Percentiles rank a stretch among this genome's conserved stretches.
These are phyloP conservation scores for Hippophae tibetana DNA, from an alignment of 306 rosid species.

Conservation along the genomic window DNA sequence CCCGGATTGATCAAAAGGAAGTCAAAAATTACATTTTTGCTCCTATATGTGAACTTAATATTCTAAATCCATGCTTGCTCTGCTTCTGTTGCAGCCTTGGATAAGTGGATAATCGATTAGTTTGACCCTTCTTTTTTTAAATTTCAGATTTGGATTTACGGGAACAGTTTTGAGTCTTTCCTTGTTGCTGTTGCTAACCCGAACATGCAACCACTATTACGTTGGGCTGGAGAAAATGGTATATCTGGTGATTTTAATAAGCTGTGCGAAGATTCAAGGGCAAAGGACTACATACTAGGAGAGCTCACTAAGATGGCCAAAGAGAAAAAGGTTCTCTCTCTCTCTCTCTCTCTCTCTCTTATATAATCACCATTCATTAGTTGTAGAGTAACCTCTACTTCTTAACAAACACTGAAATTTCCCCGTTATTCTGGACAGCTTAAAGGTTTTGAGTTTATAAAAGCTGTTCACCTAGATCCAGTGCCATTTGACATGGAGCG, in stretches of 20 bases:
- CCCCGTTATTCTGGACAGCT: slow-evolving; percentile 43
- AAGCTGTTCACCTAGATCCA: slow-evolving; percentile 77
- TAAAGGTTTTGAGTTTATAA: slow-evolving; percentile 79
- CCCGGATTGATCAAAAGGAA: no score
- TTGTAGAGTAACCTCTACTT: slow-evolving; percentile 23
- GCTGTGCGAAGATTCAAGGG: slow-evolving; percentile 59
- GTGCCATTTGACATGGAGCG: slow-evolving; percentile 87
- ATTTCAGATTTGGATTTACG: slow-evolving; percentile 86
- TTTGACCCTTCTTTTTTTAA: slow-evolving; percentile 5
- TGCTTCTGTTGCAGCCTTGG: no score
- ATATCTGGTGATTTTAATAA: slow-evolving; percentile 55
- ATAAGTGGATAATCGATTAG: no score
- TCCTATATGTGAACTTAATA: no score
- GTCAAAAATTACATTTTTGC: no score
- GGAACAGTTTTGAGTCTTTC: slow-evolving; percentile 91
- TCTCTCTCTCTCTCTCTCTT: slow-evolving; percentile 3
- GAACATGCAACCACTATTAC: slow-evolving; percentile 46
- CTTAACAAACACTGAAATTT: not conserved
- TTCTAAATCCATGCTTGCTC: no score
- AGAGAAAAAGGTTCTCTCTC: slow-evolving; percentile 65
- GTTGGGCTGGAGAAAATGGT: slow-evolving; percentile 75
- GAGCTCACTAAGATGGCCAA: slow-evolving; percentile 64
- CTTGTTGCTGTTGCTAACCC: slow-evolving; percentile 82
- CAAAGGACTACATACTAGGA: slow-evolving; percentile 50
- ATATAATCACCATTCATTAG: not conserved